Conservation (phyloP, 2,329 filamentous ascomycete genomes). For the Venturia carpophila region DNA sequence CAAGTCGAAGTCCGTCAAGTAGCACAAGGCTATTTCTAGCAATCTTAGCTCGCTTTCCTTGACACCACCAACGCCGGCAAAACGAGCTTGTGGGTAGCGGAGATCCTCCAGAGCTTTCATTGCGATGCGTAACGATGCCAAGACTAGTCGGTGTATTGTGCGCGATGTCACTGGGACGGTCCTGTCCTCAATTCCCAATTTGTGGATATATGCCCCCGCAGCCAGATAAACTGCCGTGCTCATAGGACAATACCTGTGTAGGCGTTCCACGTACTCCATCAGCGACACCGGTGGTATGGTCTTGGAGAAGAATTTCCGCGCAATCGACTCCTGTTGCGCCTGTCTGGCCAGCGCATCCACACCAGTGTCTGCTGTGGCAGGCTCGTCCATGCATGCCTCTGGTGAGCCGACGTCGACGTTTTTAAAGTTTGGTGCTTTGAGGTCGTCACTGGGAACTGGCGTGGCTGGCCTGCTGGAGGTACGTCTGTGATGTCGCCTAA, state of each 20-base stretch:
- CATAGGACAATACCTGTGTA: constrained; percentile 89
- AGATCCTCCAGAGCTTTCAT: constrained; percentile 95
- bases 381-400: constrained; percentile 44
- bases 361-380: constrained; percentile 31
- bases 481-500: constrained; percentile 27
- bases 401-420: constrained; percentile 39
- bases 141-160: constrained; percentile 77
- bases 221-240: constrained; percentile 90
- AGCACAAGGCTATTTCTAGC: constrained; percentile 67
- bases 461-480: constrained; percentile 33
- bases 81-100: constrained; percentile 73
- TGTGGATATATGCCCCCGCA: constrained; percentile 78
- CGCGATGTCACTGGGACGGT: constrained; percentile 72
- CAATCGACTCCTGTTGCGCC: constrained; percentile 76
- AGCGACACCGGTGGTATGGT: constrained; percentile 74
- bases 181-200: constrained; percentile 63
- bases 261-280: constrained; percentile 73
- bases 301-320: constrained; percentile 89
- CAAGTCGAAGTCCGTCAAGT: constrained; percentile 36
- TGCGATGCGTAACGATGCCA: constrained; percentile 77
- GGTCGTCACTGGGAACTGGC: constrained; percentile 32
- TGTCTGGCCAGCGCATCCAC: constrained; percentile 52
- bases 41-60: constrained; percentile 71
- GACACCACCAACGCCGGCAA: constrained; percentile 83
- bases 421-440: constrained; percentile 30